A percentile compares a stretch with the other conserved stretches of the same genome.
phyloP scores from a whole-genome alignment of 306 rosid genomes.

The Gastrolobium bilobum region DNA sequence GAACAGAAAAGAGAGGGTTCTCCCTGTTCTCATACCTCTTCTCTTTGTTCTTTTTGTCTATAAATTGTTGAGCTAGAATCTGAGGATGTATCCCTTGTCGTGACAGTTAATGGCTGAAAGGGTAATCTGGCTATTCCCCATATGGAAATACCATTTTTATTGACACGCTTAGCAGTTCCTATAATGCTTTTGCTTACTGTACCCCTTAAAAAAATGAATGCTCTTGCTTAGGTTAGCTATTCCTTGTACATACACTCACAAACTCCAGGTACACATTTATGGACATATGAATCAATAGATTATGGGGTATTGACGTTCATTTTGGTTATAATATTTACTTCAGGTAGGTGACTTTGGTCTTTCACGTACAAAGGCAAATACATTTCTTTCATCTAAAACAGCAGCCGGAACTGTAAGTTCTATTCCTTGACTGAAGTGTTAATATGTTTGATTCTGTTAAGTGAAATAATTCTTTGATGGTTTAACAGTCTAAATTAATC shows the following conservation, averaged over 20 bases:
- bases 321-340: slow-evolving; percentile 39
- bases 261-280: neutral
- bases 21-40: neutral
- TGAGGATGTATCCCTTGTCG: slow-evolving; percentile 1
- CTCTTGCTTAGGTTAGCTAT: slow-evolving; percentile 9
- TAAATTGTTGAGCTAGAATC: neutral
- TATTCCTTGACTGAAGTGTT: slow-evolving; percentile 26
- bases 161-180: slow-evolving; percentile 12
- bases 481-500: slow-evolving; percentile 44
- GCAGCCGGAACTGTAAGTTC: slow-evolving; percentile 97
- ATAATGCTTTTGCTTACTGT: neutral
- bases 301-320: slow-evolving; percentile 23
- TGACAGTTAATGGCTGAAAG: slow-evolving; percentile 26
- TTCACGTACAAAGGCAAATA: slow-evolving; percentile 89
- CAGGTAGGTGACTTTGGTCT: slow-evolving; percentile 97
- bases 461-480: slow-evolving; percentile 28
- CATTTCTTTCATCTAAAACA: slow-evolving; percentile 91
- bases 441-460: slow-evolving; percentile 1
- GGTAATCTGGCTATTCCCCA: slow-evolving; percentile 10
- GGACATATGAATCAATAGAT: slow-evolving; percentile 7
- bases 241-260: neutral
- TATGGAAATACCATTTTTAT: neutral
- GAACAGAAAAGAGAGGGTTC: neutral
- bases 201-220: neutral
- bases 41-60: neutral